Evolutionary conservation across 2,329 filamentous ascomycete genomes (phyloP).

Genomic region (Cyphellophora europaea): DNA sequence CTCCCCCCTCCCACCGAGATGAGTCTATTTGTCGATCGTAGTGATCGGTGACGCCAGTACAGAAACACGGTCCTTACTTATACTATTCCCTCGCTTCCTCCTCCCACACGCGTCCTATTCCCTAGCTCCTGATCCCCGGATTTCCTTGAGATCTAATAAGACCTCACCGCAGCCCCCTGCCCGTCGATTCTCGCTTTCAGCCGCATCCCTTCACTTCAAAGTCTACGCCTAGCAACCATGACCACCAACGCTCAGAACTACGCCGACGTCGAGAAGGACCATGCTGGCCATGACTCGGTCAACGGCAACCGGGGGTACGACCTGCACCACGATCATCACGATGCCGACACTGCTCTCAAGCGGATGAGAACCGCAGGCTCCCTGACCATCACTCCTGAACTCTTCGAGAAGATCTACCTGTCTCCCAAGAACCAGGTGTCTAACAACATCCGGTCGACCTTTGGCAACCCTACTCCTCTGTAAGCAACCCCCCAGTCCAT

Average conservation of each 20-base stretch:
- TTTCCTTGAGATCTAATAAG: no score
- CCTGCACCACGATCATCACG: conserved; percentile 18
- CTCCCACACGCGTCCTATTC: conserved; percentile 2
- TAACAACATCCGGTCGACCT: conserved; percentile 21
- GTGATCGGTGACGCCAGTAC: conserved; percentile 9
- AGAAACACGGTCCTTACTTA: conserved; percentile 3
- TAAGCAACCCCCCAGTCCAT: conserved; percentile 9
- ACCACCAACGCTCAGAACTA: no score
- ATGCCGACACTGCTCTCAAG: conserved; percentile 26
- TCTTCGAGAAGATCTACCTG: conserved; percentile 27
- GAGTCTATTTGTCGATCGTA: conserved; percentile 10
- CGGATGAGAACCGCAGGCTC: conserved; percentile 43
- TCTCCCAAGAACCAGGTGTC: conserved; percentile 24
- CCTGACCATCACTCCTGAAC: conserved; percentile 26
- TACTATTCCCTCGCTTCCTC: conserved; percentile 6
- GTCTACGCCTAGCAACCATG: no score
- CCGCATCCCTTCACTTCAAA: no score
- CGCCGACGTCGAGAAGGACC: conserved; percentile 20
- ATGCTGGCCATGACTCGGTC: conserved; percentile 15
- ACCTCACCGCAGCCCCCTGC: no score
- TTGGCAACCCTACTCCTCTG: conserved; percentile 27
- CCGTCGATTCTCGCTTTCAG: no score
- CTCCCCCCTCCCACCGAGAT: conserved; percentile 17
- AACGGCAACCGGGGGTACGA: conserved; percentile 18
- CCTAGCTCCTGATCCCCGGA: conserved; percentile 1